Evolutionary conservation across 306 rosid species (phyloP).

Genomic region (Urtica urens): DNA sequence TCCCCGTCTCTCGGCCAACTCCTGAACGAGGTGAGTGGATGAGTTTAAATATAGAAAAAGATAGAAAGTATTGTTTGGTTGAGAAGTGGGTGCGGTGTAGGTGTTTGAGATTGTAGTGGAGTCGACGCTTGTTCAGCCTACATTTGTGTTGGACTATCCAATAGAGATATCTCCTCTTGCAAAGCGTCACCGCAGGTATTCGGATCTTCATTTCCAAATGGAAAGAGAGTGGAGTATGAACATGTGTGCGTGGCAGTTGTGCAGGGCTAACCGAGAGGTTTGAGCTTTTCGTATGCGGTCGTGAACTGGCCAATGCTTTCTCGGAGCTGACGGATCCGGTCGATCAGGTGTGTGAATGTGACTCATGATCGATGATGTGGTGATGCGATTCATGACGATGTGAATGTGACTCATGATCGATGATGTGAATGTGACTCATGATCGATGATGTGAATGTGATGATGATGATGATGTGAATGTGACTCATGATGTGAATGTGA

Average conservation of each 20-base stretch:
- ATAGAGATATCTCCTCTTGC: constrained; percentile 94
- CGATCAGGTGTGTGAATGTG: constrained; percentile 84
- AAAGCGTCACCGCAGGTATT: constrained; percentile 89
- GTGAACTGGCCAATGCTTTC: constrained; percentile 95
- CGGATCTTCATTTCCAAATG: background rate
- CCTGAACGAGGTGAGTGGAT: constrained; percentile 56
- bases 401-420: too few relatives aligned
- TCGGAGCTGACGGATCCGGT: constrained; percentile 93
- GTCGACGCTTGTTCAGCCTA: constrained; percentile 89
- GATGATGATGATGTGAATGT: too few relatives aligned
- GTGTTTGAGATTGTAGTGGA: constrained; percentile 82
- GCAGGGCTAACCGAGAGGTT: constrained; percentile 83
- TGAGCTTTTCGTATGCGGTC: constrained; percentile 94
- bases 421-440: too few relatives aligned
- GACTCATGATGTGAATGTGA: too few relatives aligned
- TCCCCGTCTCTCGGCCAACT: constrained; percentile 76
- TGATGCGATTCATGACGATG: too few relatives aligned
- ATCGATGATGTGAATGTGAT: too few relatives aligned
- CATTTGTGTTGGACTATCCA: constrained; percentile 95
- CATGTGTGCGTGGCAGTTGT: constrained; percentile 30
- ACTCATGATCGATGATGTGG: too few relatives aligned
- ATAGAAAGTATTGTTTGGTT: constrained; percentile 8
- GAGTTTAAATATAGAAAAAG: constrained; percentile 4
- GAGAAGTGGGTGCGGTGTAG: constrained; percentile 30
- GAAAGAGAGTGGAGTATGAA: background rate